Evolutionary conservation across 164 flowering plant species (phyloP), one percentile per base, ranked within the genome.

Genomic region (Macadamia tetraphylla): DNA sequence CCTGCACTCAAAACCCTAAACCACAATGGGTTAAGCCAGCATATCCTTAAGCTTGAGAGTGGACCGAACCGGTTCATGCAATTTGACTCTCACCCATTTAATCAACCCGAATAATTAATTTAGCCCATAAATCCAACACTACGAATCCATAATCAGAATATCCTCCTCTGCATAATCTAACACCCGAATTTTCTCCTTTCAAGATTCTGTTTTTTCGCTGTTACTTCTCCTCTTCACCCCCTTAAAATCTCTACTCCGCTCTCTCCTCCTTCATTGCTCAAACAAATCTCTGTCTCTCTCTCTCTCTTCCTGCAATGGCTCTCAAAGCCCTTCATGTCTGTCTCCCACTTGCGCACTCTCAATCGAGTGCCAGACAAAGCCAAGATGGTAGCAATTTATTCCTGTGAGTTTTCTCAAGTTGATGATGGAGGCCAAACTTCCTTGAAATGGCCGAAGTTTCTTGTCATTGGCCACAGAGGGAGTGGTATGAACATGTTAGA

Each of bases 391-490:
- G 48, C 81, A 23, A 62, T 70, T 32, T 71, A 23, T 61, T 62
- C 82, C 57, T 7, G 65, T 13, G 72, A 64, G 6, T 71, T 75
- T 60, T 60, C 81, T 14, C 67, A 60, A 68, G 81, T 77, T 10
- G 58, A 51, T 2, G 83, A 73, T 8, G 74, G 48, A 14, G 71
- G 66, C 9, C 52, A 35, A 40, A 29, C 53, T 43, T 6, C 70
- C 30, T 71, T 57, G 9, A 72, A 75, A 52, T 35, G 62, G 46
- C 61, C 76, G 60, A 83, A 83, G 70, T 88, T 90, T 30, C 2
- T 76, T 62, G 92, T 92, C 79, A 78, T 92, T 43, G 98, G 98
- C 3, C 98, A 92, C 75, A 79, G 98, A 65, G 98, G 98, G 6
- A 71, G 73, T 67, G 98, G 96, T 14, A 92, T 92, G 98, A 92